Base-by-base conservation (phyloP, 1,139 yeast genomes). In the Protomyces pachydermus region DNA sequence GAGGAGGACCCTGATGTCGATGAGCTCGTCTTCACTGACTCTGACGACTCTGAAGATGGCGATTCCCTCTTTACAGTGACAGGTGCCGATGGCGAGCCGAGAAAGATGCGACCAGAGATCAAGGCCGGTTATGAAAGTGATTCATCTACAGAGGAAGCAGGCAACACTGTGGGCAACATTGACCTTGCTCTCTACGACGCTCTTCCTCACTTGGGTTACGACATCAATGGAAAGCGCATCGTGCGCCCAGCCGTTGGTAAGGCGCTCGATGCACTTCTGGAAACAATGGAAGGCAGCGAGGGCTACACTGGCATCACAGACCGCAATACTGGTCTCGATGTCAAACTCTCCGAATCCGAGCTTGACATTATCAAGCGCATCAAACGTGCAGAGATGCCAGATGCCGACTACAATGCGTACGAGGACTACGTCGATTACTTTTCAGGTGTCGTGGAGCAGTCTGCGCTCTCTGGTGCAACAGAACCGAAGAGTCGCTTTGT, bases 191-290 rank as follows among this genome's bases (percentile, higher is more conserved):
- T 97, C 1, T 93, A 93, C 74, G 99, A 93, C 64, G 96, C 91
- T 74, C 88, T 88, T 86, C 98, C 98, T 1, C 98, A 95, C 74
- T 85, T 93, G 69, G 98, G 98, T 64, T 93, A 93, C 76, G 95
- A 91, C 75, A 91, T 93, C 72, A 95, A 95, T 74, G 98, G 99
- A 72, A 91, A 91, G 75, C 84, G 98, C 73, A 91, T 93, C 71
- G 91, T 95, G 98, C 84, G 99, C 76, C 99, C 99, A 12, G 98
- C 98, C 16, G 88, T 89, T 72, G 97, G 97, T 8, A 85, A 95
- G 65, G 98, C 98, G 0, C 81, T 95, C 70, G 98, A 93, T 73
- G 87, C 86, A 70, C 80, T 93, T 68, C 79, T 95, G 69, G 98
- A 93, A 72, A 80, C 86, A 37, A 93, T 95, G 68, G 98, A 93